These are phyloP conservation scores for Parathielavia appendiculata DNA, from an alignment of 495 filamentous ascomycete genomes.

Conservation along the genomic window DNA sequence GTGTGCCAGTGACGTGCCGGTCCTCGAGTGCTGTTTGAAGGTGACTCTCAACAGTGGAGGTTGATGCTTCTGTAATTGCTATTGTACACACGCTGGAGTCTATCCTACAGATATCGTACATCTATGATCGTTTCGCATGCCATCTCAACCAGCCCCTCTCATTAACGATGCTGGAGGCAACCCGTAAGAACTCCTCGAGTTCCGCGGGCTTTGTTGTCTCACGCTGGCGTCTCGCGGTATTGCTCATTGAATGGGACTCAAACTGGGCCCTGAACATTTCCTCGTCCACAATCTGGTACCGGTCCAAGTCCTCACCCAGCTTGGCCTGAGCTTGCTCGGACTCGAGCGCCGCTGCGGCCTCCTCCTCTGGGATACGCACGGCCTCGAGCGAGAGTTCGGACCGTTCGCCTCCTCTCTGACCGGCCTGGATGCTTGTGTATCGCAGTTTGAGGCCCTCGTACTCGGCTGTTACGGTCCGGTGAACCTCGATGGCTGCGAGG, in stretches of 20 bases:
- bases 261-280: neutral
- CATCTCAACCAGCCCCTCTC: conserved; percentile 5
- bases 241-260: neutral
- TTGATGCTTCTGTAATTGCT: neutral
- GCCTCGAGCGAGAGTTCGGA: conserved; percentile 43
- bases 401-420: conserved; percentile 37
- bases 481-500: conserved; percentile 44
- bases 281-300: conserved; percentile 8
- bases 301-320: neutral
- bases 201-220: neutral
- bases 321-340: too few species aligned
- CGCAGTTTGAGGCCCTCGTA: conserved; percentile 36
- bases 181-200: neutral
- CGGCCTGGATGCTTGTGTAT: conserved; percentile 44
- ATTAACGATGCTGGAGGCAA: neutral
- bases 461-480: conserved; percentile 32
- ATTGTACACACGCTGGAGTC: neutral
- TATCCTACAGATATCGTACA: conserved; percentile 12
- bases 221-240: neutral
- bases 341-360: neutral
- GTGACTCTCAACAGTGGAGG: too few species aligned
- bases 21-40: too few species aligned
- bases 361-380: conserved; percentile 4
- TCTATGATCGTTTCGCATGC: conserved; percentile 9
- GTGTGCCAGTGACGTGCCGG: too few species aligned